These are phyloP conservation scores for Phytophthora pistaciae DNA, from an alignment of 352 stramenopile genomes.

Conservation along the genomic window DNA sequence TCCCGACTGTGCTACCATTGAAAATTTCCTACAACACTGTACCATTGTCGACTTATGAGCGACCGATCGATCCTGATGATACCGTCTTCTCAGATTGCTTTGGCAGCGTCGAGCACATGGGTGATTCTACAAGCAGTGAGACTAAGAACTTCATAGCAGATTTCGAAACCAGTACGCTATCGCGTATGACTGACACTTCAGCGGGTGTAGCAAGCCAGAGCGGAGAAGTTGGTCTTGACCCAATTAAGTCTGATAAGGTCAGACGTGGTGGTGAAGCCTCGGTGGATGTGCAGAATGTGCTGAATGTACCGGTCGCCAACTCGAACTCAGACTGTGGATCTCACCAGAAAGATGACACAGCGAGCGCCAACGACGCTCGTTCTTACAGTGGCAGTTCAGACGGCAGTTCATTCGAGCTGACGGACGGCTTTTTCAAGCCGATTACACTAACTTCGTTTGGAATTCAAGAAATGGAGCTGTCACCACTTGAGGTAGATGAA, in stretches of 20 bases:
- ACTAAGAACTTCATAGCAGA: not conserved
- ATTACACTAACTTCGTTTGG: constrained; percentile 56
- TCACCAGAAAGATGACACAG: not conserved
- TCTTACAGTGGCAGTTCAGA: not conserved
- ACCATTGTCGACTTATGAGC: not conserved
- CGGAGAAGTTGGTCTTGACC: not conserved
- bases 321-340: not conserved
- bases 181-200: not conserved
- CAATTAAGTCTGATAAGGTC: not conserved
- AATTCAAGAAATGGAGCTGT: constrained; percentile 56
- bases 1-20: constrained; percentile 11
- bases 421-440: constrained; percentile 27
- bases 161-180: too few relatives aligned
- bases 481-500: constrained; percentile 21
- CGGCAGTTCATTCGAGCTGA: constrained; percentile 5
- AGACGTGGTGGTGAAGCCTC: not conserved
- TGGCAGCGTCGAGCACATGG: not conserved
- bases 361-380: not conserved
- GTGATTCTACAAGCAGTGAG: not conserved
- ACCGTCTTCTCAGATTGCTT: not conserved
- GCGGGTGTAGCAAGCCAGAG: not conserved
- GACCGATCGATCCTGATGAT: not conserved
- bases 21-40: constrained; percentile 10
- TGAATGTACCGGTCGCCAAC: not conserved
- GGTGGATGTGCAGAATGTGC: not conserved